phyloP scores from a whole-genome alignment of 2,329 filamentous ascomycete species.

The Microcyclosporella mali region DNA sequence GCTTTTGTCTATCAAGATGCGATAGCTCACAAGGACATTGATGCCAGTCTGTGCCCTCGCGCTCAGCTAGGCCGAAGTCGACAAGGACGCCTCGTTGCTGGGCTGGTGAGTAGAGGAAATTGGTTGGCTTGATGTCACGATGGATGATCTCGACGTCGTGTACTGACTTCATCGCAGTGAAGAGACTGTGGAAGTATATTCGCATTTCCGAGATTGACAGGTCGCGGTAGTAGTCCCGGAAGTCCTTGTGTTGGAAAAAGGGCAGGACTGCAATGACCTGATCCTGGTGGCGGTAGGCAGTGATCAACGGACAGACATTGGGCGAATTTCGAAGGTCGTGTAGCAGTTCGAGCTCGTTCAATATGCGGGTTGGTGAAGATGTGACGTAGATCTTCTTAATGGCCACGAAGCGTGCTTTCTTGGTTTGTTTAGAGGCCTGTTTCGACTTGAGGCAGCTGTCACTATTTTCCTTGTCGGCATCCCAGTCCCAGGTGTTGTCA shows the following conservation, averaged over 20 bases:
- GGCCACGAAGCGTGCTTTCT: constrained; percentile 71
- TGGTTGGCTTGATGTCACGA: constrained; percentile 63
- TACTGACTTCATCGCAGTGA: constrained; percentile 76
- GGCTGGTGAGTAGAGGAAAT: constrained; percentile 85
- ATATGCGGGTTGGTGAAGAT: constrained; percentile 83
- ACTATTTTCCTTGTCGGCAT: constrained; percentile 38
- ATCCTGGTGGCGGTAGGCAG: constrained; percentile 88
- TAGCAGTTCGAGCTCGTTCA: constrained; percentile 92
- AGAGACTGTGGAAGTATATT: constrained; percentile 81
- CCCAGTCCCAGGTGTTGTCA: constrained; percentile 79
- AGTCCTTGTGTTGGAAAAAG: constrained; percentile 93
- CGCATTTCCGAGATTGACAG: constrained; percentile 82
- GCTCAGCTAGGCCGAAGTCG: constrained; percentile 95
- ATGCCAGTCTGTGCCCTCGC: constrained; percentile 63
- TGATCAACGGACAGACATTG: constrained; percentile 91
- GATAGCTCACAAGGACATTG: constrained; percentile 75
- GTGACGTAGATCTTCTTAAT: constrained; percentile 99
- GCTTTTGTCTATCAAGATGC: constrained; percentile 53
- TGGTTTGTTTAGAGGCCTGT: constrained; percentile 6
- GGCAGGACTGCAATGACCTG: constrained; percentile 93
- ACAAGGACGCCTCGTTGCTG: constrained; percentile 82
- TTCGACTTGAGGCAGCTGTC: constrained; percentile 15
- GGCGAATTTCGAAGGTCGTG: constrained; percentile 76
- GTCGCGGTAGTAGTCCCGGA: constrained; percentile 86
- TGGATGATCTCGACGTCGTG: constrained; percentile 83